Base-by-base conservation (phyloP, 148 eudicot species). In the Nepenthes mirabilis region DNA sequence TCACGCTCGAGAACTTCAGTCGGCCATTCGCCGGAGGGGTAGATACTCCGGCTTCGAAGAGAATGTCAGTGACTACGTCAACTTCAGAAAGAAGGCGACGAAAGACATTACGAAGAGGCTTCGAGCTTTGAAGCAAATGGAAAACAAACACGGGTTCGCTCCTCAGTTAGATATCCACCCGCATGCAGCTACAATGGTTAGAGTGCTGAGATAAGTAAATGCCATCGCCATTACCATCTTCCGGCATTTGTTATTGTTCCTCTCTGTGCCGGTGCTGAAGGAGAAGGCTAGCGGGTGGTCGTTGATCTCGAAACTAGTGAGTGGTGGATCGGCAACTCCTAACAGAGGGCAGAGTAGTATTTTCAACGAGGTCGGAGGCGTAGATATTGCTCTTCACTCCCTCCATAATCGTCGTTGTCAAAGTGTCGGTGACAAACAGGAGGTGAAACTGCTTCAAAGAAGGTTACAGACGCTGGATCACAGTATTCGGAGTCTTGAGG, bases 1-100 rank as follows among this genome's bases (percentile, higher is more conserved):
- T 58, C 76, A 74, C 14, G 77, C 70, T 7, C 71, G 71, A n/a
- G 68, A 64, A 36, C 77, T 88, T 35, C 86, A 76, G 52, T 82
- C 86, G 1, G 70, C 68, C 0, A 53, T 76, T 2, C 77, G 86
- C 2, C 66, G 91, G 55, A 82, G 67, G 37, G 68, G 72, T 51
- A 76, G 70, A 9, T 62, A 43, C 52, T 60, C 60, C 0, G 40
- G 75, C 65, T 34, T 63, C 23, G 75, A 70, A 34, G 47, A 34
- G 13, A 70, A 69, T 14, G 47, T 78, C 0, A 58, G 1, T 12
- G 40, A 72, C 2, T 80, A 76, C 57, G 9, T 51, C 35, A 37
- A 45, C 62, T 79, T 80, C 9, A 58, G 88, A 14, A 83, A 77
- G 62, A 75, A 62, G 58, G 36, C 67, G 1, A 75, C 61, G 33